Conservation (phyloP, 352 stramenopile genomes). For the Discostella stelligera region DNA sequence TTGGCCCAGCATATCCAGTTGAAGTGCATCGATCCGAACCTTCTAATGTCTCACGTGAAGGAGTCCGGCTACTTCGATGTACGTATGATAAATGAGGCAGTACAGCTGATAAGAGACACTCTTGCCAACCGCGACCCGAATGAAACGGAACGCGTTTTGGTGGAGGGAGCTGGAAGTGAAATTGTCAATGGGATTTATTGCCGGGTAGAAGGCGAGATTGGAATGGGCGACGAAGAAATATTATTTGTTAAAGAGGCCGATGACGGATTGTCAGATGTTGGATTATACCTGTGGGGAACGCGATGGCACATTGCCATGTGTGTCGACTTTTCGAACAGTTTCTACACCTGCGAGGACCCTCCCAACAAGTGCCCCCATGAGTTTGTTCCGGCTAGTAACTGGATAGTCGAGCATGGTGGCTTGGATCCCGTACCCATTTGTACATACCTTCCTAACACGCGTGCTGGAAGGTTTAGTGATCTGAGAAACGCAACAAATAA, state of each 20-base stretch:
- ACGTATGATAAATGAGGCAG: conserved; percentile 37
- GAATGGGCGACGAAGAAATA: conserved; percentile 42
- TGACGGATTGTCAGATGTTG: conserved; percentile 47
- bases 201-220: conserved; percentile 40
- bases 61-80: conserved; percentile 49
- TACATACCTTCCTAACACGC: conserved; percentile 38
- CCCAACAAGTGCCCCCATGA: conserved; percentile 18
- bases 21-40: conserved; percentile 59
- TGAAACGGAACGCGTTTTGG: conserved; percentile 60
- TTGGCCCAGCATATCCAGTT: conserved; percentile 48
- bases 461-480: not conserved
- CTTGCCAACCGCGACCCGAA: conserved; percentile 39
- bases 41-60: conserved; percentile 49
- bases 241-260: conserved; percentile 49
- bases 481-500: not conserved
- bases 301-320: conserved; percentile 52
- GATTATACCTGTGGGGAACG: conserved; percentile 38
- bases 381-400: conserved; percentile 31
- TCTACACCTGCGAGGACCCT: conserved; percentile 36
- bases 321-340: conserved; percentile 48
- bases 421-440: conserved; percentile 23
- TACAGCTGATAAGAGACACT: conserved; percentile 48
- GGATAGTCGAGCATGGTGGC: conserved; percentile 19
- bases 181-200: conserved; percentile 67
- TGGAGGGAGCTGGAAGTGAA: conserved; percentile 53